Conservation (phyloP, 768 basidiomycete genomes). For the Russula compacta region DNA sequence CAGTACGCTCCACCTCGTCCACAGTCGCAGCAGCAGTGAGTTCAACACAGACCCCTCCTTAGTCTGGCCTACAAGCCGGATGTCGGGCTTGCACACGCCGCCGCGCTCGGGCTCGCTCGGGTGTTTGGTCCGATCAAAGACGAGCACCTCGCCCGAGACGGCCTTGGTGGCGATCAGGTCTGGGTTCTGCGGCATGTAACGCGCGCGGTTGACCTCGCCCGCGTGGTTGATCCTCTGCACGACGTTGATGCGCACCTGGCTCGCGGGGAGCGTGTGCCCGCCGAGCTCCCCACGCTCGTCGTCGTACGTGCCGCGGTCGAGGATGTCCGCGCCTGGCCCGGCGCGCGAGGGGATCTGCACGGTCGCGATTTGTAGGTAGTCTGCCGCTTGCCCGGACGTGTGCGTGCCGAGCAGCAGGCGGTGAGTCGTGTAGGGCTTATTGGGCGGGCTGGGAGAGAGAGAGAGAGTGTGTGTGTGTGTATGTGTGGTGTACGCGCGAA, state of each 20-base stretch:
- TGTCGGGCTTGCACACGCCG: slow-evolving; percentile 83
- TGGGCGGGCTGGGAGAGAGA: slow-evolving; percentile 51
- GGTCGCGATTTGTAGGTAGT: slow-evolving; percentile 92
- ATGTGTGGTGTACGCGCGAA: neutral
- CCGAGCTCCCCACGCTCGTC: slow-evolving; percentile 93
- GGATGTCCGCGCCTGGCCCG: slow-evolving; percentile 61
- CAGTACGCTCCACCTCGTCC: neutral
- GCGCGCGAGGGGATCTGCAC: slow-evolving; percentile 87
- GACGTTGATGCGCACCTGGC: slow-evolving; percentile 80
- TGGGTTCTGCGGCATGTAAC: slow-evolving; percentile 99
- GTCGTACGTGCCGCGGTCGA: slow-evolving; percentile 75
- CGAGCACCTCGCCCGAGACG: slow-evolving; percentile 77
- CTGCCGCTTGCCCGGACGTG: slow-evolving; percentile 89
- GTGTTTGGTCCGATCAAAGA: slow-evolving; percentile 98
- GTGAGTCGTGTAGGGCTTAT: slow-evolving; percentile 92
- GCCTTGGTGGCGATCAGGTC: slow-evolving; percentile 95
- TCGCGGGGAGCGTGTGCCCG: slow-evolving; percentile 68
- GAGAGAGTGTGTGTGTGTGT: too few relatives aligned
- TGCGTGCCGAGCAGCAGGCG: slow-evolving; percentile 94
- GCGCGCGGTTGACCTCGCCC: slow-evolving; percentile 92
- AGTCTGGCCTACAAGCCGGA: slow-evolving; percentile 80
- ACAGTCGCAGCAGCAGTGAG: neutral
- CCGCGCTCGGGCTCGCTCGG: slow-evolving; percentile 84
- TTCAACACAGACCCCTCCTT: slow-evolving; percentile 72
- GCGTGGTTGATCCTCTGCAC: slow-evolving; percentile 92